These are phyloP conservation scores for Reutealis trisperma DNA, from an alignment of 345 rosid species.

Conservation along the genomic window DNA sequence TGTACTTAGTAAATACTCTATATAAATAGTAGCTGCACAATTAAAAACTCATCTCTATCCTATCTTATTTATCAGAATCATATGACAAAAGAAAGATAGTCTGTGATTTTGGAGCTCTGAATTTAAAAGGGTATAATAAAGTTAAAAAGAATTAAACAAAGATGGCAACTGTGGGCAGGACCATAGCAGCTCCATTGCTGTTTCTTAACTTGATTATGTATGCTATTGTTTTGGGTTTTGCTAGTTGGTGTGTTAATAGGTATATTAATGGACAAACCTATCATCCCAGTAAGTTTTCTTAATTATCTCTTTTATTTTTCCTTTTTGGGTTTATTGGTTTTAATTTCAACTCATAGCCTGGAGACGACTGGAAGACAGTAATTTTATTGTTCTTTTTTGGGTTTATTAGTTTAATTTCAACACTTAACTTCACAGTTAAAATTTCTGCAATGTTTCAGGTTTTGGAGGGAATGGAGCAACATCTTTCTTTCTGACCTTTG, in stretches of 20 bases:
- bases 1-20: neutral
- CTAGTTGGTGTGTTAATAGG: constrained; percentile 81
- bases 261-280: constrained; percentile 72
- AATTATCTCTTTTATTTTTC: neutral
- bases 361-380: too few relatives aligned
- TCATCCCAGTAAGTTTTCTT: constrained; percentile 63
- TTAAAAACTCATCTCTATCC: too few relatives aligned
- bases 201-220: constrained; percentile 85
- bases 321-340: neutral
- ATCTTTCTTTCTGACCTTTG: constrained; percentile 60
- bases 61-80: too few relatives aligned
- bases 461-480: constrained; percentile 95
- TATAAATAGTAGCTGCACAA: neutral
- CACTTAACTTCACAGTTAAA: neutral
- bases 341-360: too few relatives aligned
- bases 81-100: too few relatives aligned
- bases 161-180: constrained; percentile 84
- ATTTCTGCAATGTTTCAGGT: constrained; percentile 35
- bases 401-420: too few relatives aligned
- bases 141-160: neutral
- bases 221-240: constrained; percentile 69
- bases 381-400: neutral
- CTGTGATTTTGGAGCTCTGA: neutral
- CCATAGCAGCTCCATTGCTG: constrained; percentile 84
- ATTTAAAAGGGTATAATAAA: neutral